Evolutionary conservation across 2,329 filamentous ascomycete genomes (phyloP).

Genomic region (Stagonosporopsis rhizophila): DNA sequence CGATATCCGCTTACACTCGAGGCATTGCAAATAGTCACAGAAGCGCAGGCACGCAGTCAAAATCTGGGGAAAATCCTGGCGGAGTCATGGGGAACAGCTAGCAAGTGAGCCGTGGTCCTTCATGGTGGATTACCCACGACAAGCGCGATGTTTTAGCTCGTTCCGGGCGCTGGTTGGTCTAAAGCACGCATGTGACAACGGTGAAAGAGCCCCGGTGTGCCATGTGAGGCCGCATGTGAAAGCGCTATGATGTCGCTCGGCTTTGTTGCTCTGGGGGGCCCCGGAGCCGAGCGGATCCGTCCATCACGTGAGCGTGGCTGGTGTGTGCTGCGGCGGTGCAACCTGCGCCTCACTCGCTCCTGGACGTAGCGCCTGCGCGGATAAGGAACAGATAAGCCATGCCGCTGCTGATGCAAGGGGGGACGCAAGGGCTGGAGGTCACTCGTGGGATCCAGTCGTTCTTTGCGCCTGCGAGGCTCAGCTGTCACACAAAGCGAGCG

Average conservation of each 20-base stretch:
- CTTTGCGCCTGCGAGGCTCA: neutral
- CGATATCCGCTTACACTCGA: neutral
- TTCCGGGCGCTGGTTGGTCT: constrained; percentile 7
- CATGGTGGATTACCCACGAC: constrained; percentile 19
- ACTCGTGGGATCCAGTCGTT: neutral
- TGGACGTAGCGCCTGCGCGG: too few relatives aligned
- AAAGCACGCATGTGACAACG: constrained; percentile 17
- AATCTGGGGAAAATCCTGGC: neutral
- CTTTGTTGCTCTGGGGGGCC: constrained; percentile 21
- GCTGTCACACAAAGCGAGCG: neutral
- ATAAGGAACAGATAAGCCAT: neutral
- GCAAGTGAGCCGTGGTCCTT: constrained; percentile 22
- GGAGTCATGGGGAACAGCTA: neutral
- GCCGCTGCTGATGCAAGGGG: neutral
- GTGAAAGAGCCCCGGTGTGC: constrained; percentile 14
- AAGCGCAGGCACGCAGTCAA: neutral
- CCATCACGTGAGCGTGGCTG: neutral
- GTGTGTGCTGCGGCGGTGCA: neutral
- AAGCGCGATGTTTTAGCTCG: constrained; percentile 9
- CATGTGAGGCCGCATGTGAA: constrained; percentile 32
- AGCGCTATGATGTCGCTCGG: constrained; percentile 23
- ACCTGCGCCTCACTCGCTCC: neutral
- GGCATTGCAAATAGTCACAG: neutral
- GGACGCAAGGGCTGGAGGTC: constrained; percentile 1
- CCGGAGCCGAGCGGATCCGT: constrained; percentile 6